These are phyloP conservation scores for Cadophora sp. DNA, from an alignment of 2,329 filamentous ascomycete genomes.

Conservation along the genomic window DNA sequence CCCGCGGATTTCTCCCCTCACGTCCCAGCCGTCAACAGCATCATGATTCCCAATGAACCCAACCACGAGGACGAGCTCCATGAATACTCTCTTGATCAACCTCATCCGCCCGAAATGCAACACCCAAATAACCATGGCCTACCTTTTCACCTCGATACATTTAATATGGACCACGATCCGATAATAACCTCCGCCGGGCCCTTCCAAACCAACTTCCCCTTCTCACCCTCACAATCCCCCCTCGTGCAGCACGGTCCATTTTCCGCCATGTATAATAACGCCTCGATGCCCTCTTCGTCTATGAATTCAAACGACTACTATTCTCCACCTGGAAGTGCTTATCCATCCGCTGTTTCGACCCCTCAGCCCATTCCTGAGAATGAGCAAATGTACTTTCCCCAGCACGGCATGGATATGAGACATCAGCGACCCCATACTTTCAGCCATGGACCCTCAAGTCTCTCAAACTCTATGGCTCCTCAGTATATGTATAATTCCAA, in stretches of 20 bases:
- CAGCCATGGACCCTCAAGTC: conserved; percentile 53
- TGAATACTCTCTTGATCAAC: conserved; percentile 71
- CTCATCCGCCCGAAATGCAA: conserved; percentile 43
- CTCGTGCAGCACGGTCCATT: conserved; percentile 67
- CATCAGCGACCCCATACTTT: conserved; percentile 57
- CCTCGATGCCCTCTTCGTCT: conserved; percentile 66
- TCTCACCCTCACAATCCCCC: conserved; percentile 75
- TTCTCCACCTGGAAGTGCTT: conserved; percentile 73
- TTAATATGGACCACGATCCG: conserved; percentile 61
- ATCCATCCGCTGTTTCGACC: conserved; percentile 73
- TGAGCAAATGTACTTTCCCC: conserved; percentile 68
- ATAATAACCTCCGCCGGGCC: conserved; percentile 72
- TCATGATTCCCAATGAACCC: conserved; percentile 67
- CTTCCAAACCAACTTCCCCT: conserved; percentile 71
- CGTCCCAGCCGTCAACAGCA: conserved; percentile 69
- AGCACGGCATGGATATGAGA: conserved; percentile 55
- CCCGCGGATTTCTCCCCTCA: conserved; percentile 76
- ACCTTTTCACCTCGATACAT: conserved; percentile 64
- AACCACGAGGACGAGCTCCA: conserved; percentile 66
- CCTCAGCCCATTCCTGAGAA: conserved; percentile 71
- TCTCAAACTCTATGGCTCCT: conserved; percentile 65
- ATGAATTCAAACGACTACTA: conserved; percentile 74
- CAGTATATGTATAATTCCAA: conserved; percentile 69
- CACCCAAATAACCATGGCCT: conserved; percentile 51
- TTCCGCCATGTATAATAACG: conserved; percentile 64